Percentiles rank a stretch among this genome's conserved stretches.
Conservation (phyloP, 2,329 filamentous ascomycete genomes). For the Trichoderma cornu-damae region DNA sequence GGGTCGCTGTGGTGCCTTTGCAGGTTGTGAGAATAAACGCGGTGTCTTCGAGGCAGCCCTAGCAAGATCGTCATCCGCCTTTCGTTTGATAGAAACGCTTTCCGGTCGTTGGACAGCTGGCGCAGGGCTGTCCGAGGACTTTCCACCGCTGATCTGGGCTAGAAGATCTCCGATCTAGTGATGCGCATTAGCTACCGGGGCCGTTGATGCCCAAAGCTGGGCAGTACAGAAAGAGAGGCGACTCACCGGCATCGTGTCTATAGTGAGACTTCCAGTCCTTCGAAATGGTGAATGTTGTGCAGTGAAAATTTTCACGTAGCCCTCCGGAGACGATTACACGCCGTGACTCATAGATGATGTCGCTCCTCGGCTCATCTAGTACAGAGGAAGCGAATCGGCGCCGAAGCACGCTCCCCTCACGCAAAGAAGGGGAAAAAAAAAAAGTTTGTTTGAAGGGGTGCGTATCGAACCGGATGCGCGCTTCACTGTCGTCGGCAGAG, state of each 20-base stretch:
- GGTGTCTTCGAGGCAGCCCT: conserved; percentile 40
- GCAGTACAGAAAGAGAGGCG: neutral
- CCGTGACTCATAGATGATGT: conserved; percentile 9
- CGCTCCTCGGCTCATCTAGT: conserved; percentile 1
- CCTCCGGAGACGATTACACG: neutral
- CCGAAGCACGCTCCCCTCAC: conserved; percentile 14
- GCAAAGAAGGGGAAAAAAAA: neutral
- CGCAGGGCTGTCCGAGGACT: conserved; percentile 36
- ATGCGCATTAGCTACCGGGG: neutral
- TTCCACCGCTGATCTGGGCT: conserved; percentile 56
- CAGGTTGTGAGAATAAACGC: conserved; percentile 26
- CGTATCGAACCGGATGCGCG: neutral
- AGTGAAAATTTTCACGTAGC: conserved; percentile 6
- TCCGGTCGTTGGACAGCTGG: conserved; percentile 28
- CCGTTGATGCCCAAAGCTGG: conserved; percentile 6
- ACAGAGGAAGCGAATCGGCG: conserved; percentile 7
- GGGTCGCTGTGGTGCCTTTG: conserved; percentile 23
- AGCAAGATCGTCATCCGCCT: conserved; percentile 49
- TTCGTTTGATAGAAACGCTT: conserved; percentile 46
- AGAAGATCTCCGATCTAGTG: conserved; percentile 35
- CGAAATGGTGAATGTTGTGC: neutral
- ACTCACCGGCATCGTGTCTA: conserved; percentile 32
- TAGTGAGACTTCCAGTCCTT: conserved; percentile 7
- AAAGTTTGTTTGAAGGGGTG: neutral
- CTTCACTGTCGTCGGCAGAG: neutral